Base-by-base conservation (phyloP, 345 rosid genomes). In the Atalantia buxifolia region DNA sequence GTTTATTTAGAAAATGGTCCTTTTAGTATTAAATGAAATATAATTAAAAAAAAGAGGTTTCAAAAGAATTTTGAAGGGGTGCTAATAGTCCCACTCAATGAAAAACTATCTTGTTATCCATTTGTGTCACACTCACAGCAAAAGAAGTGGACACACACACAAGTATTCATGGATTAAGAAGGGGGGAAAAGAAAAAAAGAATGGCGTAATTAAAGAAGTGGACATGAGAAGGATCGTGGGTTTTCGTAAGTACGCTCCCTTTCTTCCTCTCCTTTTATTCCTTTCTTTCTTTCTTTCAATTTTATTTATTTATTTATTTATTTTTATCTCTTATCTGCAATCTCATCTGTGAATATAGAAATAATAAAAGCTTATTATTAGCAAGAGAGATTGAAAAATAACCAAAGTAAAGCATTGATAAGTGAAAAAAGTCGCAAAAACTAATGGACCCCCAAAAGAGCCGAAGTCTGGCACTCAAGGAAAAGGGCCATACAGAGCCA, bases 401-500 rank as follows among this genome's bases (percentile, higher is more conserved):
- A 65, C 69, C 68, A 65, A 33, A 65, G 24, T 16, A 31, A 21
- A 18, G 69, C 69, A 65, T 7, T 33, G 13, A 10, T 48, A 14
- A 48, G 53, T 33, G 35, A 36, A 22, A 64, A 62, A 24, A 33
- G 21, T 12, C 1, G 24, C 21, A 21, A 16, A 6, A 22, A 33
- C 6, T 8, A 30, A 64, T 64, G 83, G 80, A 22, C 57, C 86
- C 78, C 78, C 83, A 66, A 13, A 9, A 48, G 31, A 21, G 74
- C 30, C 64, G 8, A 67, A 63, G 36, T 80, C 80, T 60, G 77
- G 83, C 83, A 79, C 80, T 79, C 16, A 3, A 48, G 18, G 3
- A 73, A 79, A 83, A 81, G 80, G 80, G 80, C 76, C 81, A 79
- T 31, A 42, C 53, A 56, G 55, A 45, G 79, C 77, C 76, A 69